Base-by-base conservation (phyloP, 352 stramenopile genomes). In the Globisporangium splendens region DNA sequence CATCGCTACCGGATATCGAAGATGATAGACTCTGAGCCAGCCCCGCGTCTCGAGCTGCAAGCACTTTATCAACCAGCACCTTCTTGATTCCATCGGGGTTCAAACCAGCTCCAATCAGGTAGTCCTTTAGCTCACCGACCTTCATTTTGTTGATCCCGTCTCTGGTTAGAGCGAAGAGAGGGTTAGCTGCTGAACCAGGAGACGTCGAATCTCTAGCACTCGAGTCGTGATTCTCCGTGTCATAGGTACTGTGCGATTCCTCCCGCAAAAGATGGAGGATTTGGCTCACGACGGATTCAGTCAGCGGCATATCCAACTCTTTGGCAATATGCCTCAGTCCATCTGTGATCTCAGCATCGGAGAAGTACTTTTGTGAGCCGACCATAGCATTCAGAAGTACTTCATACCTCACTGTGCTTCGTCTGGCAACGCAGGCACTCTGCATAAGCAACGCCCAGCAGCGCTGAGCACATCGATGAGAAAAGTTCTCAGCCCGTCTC, bases 21-120 rank as follows among this genome's bases (percentile, higher is more conserved):
- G 46, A 51, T 49, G 59, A 47, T 39, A 49, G 14, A 42, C 35
- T 39, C 10, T 35, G 22, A 22, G 43, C 41, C 17, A 69, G 21
- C 13, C 48, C 60, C 14, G 21, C 41, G 47, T 83, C 61, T 17
- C 70, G 75, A 21, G 68, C 77, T 22, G 33, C 43, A 18, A 70
- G 31, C 17, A 88, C 52, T 15, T 76, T 71, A 35, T 77, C 62
- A 14, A 85, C 51, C 18, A 88, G 47, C n/a, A 58, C 65, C 51
- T 78, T 86, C 59, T 88, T 88, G 28, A 79, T 50, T 41, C 78
- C 78, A 49, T 72, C 64, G 0, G 69, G 68, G 38, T 54, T 64
- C 6, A 85, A 55, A 3, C 66, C 68, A 42, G 64, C 65, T 33
- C 35, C 51, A 38, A 50, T 56, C 55, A 85, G 61, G 22, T 62